Conservation (phyloP, 2,329 filamentous ascomycete species). For the Exophiala sp. region DNA sequence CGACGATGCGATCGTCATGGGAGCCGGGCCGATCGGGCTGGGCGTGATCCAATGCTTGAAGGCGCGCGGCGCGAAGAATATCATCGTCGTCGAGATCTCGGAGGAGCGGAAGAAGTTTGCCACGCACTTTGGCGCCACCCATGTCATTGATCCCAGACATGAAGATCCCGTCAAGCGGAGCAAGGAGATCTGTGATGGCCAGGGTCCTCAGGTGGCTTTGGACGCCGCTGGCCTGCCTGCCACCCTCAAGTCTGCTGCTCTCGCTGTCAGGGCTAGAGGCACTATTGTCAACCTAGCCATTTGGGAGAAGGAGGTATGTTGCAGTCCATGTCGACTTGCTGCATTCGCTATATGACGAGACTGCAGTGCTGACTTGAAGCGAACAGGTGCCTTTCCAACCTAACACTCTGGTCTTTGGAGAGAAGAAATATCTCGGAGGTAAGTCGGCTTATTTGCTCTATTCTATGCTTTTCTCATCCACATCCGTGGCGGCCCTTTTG, state of each 20-base stretch:
- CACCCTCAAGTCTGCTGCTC: constrained; percentile 43
- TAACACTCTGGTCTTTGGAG: constrained; percentile 50
- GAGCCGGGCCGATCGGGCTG: constrained; percentile 59
- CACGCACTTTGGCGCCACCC: constrained; percentile 50
- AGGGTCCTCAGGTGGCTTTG: constrained; percentile 54
- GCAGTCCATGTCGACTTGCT: too few species aligned
- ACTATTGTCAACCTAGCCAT: constrained; percentile 61
- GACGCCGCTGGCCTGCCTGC: constrained; percentile 57
- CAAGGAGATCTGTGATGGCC: constrained; percentile 42
- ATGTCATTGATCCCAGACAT: constrained; percentile 48
- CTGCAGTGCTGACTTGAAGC: neutral
- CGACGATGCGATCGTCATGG: constrained; percentile 51
- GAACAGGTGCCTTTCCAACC: constrained; percentile 44
- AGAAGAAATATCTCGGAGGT: constrained; percentile 49
- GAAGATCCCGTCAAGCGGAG: constrained; percentile 43
- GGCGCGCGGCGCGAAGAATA: constrained; percentile 47
- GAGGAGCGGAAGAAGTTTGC: constrained; percentile 48
- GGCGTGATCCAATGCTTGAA: constrained; percentile 55
- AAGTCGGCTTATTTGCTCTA: too few species aligned
- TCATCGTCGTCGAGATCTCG: constrained; percentile 55
- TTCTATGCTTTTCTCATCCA: too few species aligned
- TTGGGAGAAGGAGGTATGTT: constrained; percentile 53
- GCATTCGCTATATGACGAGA: too few species aligned
- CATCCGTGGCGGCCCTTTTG: too few species aligned
- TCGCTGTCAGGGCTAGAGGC: constrained; percentile 48